Base-by-base conservation (phyloP, 1,284 basidiomycete genomes). In the Rhodotorula sp. region DNA sequence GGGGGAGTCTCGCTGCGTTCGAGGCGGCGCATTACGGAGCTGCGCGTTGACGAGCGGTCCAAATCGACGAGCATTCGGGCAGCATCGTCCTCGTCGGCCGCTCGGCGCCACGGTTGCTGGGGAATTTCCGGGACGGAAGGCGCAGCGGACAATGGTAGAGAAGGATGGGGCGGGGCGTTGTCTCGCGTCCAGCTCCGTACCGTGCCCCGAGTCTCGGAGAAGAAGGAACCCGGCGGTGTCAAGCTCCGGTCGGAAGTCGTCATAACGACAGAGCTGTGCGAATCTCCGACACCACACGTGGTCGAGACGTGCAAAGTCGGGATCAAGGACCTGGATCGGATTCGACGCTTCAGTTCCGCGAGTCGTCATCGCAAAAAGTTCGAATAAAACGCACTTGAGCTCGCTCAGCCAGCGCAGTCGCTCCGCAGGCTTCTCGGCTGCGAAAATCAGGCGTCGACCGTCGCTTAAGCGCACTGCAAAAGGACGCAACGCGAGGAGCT, bases 381-480 rank as follows among this genome's bases (percentile, higher is more conserved):
- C 51, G 20, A 23, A 14, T 3, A 0, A 18, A 39, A 65, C 72
- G 20, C 5, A 73, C 72, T 67, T 54, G 1, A 73, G 43, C 18
- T 65, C 65, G 12, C 65, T 3, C 1, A 70, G 31, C 72, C 72
- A 73, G 3, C 51, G 46, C 26, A 73, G 59, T 10, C 66, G 47
- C 12, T 68, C 68, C 3, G 29, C 60, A 3, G 65, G 52, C 20
- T 29, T 56, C 43, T 67, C 60, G 39, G 60, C 46, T 1, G 62
- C 62, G 34, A 70, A 70, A 3, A 21, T 16, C 3, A 23, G 49
- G 3, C 48, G 16, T 8, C 58, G 63, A 4, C 65, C 68, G 10
- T 58, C 43, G 23, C 57, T 59, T 12, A 68, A 43, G 5, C 64
- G n/a, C 10, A 68, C 52, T 2, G 60, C 48, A 34, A 73, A 73